Evolutionary conservation across 148 eudicot genomes (phyloP).

Genomic region (Nyssa sinensis): DNA sequence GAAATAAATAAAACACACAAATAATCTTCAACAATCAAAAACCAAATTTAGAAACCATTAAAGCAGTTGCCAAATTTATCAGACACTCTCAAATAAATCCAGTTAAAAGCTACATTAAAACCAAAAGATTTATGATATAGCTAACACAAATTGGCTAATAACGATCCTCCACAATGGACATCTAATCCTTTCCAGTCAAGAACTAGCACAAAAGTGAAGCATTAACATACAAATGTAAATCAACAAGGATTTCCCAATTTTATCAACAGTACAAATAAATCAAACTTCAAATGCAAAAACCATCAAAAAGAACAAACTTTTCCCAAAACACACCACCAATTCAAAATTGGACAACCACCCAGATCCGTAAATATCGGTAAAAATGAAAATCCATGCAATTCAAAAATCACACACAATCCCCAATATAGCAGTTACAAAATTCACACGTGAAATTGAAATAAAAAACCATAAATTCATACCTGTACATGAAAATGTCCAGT

Average conservation of each 20-base stretch:
- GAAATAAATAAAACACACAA: too few species aligned
- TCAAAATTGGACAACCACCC: background rate
- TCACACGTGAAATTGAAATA: background rate
- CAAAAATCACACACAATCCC: background rate
- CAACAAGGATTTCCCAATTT: background rate
- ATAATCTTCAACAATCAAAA: too few species aligned
- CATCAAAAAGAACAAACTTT: background rate
- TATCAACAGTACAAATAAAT: background rate
- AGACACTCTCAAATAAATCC: background rate
- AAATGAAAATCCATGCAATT: background rate
- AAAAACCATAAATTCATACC: slow-evolving; percentile 21
- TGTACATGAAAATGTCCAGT: slow-evolving; percentile 56
- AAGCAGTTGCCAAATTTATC: background rate
- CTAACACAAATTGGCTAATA: background rate
- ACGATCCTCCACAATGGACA: background rate
- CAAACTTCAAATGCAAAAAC: background rate
- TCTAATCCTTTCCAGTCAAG: background rate
- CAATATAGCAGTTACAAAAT: background rate
- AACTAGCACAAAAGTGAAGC: background rate
- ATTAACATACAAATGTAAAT: background rate
- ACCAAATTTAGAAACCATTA: background rate
- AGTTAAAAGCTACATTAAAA: background rate
- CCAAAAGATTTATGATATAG: background rate
- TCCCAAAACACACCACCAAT: background rate
- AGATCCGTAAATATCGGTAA: background rate